phyloP scores from a whole-genome alignment of 306 rosid species.

The Mimosa pudica region DNA sequence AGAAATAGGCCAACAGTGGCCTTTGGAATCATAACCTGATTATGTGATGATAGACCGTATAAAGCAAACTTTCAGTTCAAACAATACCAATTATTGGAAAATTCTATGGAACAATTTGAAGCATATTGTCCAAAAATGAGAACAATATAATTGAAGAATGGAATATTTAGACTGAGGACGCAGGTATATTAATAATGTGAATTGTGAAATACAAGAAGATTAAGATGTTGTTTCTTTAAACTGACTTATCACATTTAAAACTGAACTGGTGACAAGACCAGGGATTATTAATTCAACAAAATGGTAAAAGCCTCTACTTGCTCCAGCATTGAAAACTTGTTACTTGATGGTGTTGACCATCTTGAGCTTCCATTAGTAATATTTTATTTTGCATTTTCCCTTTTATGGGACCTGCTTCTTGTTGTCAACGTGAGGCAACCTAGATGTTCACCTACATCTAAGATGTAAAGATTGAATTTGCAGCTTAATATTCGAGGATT shows the following conservation, averaged over 20 bases:
- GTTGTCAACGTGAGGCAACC: background rate
- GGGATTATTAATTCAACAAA: background rate
- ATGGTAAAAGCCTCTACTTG: background rate
- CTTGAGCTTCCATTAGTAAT: slow-evolving; percentile 8
- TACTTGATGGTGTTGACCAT: background rate
- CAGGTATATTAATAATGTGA: background rate
- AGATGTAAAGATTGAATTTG: background rate
- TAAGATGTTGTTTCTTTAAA: background rate
- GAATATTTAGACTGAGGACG: background rate
- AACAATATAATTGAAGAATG: background rate
- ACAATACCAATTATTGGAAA: slow-evolving; percentile 4
- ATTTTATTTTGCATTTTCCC: background rate
- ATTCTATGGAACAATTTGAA: slow-evolving; percentile 2
- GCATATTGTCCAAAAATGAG: slow-evolving; percentile 1
- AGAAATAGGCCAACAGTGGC: background rate
- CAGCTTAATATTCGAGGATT: background rate
- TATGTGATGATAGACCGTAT: background rate
- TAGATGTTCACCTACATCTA: background rate
- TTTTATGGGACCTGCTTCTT: background rate
- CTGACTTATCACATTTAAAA: background rate
- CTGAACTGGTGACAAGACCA: background rate
- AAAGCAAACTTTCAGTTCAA: slow-evolving; percentile 1
- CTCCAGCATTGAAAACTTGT: background rate
- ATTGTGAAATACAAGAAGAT: background rate
- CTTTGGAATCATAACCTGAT: background rate